Evolutionary conservation across 2,329 filamentous ascomycete species (phyloP).

Genomic region (Xylaria multiplex): DNA sequence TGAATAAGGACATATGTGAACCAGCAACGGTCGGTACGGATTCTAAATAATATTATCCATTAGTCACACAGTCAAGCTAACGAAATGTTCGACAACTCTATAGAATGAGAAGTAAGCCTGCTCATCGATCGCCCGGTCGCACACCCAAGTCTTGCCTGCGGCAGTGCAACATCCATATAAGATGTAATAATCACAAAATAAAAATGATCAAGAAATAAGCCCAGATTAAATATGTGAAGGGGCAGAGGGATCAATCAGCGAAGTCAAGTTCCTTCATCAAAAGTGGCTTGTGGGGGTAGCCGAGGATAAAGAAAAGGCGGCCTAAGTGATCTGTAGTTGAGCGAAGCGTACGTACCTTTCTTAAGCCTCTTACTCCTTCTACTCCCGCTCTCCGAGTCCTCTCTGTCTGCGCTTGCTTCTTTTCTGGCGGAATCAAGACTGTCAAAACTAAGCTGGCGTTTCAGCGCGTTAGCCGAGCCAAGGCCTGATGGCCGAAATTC

Average conservation of each 20-base stretch:
- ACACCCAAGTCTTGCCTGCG: background rate
- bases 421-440: slow-evolving; percentile 61
- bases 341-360: slow-evolving; percentile 72
- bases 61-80: slow-evolving; percentile 24
- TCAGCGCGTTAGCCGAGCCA: slow-evolving; percentile 70
- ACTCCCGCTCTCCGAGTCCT: slow-evolving; percentile 73
- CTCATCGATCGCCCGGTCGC: background rate
- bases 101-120: background rate
- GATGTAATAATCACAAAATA: background rate
- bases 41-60: slow-evolving; percentile 52
- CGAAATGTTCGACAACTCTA: background rate
- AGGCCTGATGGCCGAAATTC: slow-evolving; percentile 68
- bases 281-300: background rate
- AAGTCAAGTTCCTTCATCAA: background rate
- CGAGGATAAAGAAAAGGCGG: background rate
- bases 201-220: background rate
- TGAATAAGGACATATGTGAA: slow-evolving; percentile 95
- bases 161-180: background rate
- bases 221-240: background rate
- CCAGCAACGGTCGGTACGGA: slow-evolving; percentile 86
- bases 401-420: slow-evolving; percentile 60
- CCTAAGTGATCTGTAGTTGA: background rate
- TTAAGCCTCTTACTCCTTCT: slow-evolving; percentile 92
- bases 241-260: background rate
- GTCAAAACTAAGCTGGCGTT: slow-evolving; percentile 77